Base-by-base conservation (phyloP, 331 rosid species). In the Arachis monticola region DNA sequence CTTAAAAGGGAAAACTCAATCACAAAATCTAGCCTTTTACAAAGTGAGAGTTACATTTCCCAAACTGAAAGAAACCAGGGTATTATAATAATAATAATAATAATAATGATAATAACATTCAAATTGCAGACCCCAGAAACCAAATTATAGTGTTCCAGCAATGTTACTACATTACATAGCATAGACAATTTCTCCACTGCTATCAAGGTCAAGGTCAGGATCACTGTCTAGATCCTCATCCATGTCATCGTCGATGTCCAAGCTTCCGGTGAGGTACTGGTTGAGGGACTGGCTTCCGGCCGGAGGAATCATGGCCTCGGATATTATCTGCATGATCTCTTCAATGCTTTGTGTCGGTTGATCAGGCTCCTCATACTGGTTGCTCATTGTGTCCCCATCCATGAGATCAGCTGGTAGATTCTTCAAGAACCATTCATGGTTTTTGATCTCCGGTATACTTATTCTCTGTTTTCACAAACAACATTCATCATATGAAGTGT, bases 201-300 rank as follows among this genome's bases (percentile, higher is more conserved):
- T 94, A 83, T 94, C 97, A 4, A 86, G 72, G 76, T 94, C 97
- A 35, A 94, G 89, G 64, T 94, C 97, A 2, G 96, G 91, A 76
- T 92, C 99, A 1, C 85, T 64, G 66, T 92, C 97, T 8, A 83
- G 80, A 67, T 93, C 97, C 68, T 93, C 97, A 8, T 89, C 98
- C 99, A 88, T 92, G 83, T 94, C 97, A 2, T 91, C 93, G 10
- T 92, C 99, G 1, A 94, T 87, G 73, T 94, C 99, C 82, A 92
- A 87, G 84, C 93, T 87, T 50, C 92, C 93, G 12, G 90, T 84
- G 35, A 94, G 96, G 72, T 85, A 90, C 65, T 78, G 90, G 79
- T 90, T 92, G 62, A 83, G 90, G 60, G 83, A 72, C 38, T 82
- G 87, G 38, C 90, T 80, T 59, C 96, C 96, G 1, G 96, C 96